Base-by-base conservation (phyloP, 176 grass and related monocot genomes). In the Avena atlantica region DNA sequence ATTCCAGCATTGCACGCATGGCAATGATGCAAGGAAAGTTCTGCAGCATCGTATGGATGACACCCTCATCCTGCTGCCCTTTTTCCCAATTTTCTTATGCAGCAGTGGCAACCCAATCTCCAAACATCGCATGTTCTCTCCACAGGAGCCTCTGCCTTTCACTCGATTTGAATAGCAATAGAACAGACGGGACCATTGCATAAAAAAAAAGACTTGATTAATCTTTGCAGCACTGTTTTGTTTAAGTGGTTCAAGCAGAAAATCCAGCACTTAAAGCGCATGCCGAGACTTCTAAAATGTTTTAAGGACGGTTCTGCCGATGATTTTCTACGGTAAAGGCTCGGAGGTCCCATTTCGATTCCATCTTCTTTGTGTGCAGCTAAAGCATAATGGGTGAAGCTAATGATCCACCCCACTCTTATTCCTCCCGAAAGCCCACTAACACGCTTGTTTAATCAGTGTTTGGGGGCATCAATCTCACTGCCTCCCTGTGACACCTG, bases 271-370 rank as follows among this genome's bases (percentile, higher is more conserved):
- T 25, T 65, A 85, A 88, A 91, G 81, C 68, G 58, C 77, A 57
- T 31, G 12, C 62, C 63, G 42, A 81, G 87, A 88, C 76, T 50
- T 60, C 36, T 59, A 19, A 17, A 76, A 34, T 69, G 70, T 88
- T 72, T 27, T 66, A 81, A 88, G 85, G 81, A 88, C 76, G 82
- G 76, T 82, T 70, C 47, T 71, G 77, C 61, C 2, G 14, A 31
- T 61, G 80, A 63, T 85, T 91, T 88, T 88, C 6, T 91, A 88
- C 13, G 81, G 25, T 76, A 85, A 88, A 91, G 86, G 51, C 7
- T 82, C 37, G 4, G 12, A 81, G 90, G 90, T 82, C 86, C 86
- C 89, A 70, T 85, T 88, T 91, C 47, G 82, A 85, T 91, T 91
- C 82, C 78, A 85, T 85, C 82, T 77, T 91, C 81, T 81, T 85